These are phyloP conservation scores for Penicillium odoratum DNA, from an alignment of 495 filamentous ascomycete species.

Conservation along the genomic window DNA sequence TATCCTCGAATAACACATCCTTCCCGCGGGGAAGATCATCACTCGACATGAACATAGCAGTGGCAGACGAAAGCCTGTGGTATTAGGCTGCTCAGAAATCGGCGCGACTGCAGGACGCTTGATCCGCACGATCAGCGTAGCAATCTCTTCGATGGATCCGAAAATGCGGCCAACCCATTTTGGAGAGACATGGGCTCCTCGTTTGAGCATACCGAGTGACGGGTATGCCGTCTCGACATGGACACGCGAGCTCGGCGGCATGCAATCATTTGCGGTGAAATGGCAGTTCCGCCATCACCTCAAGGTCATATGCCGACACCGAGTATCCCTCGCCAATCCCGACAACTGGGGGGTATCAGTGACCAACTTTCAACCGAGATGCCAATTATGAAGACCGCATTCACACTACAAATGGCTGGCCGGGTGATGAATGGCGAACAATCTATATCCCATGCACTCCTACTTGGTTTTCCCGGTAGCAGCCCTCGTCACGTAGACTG, in stretches of 20 bases:
- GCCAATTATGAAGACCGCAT: background rate
- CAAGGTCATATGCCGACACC: background rate
- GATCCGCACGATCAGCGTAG: background rate
- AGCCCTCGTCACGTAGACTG: background rate
- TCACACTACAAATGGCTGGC: background rate
- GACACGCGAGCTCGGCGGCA: background rate
- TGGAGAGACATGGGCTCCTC: background rate
- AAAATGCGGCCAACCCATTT: constrained; percentile 4
- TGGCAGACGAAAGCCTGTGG: background rate
- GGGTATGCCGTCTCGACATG: background rate
- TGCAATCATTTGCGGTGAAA: background rate
- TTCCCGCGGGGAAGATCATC: too few relatives aligned
- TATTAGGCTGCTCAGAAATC: background rate
- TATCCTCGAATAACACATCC: too few relatives aligned
- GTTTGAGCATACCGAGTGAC: background rate
- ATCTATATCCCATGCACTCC: background rate
- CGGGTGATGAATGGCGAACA: constrained; percentile 1
- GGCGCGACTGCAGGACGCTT: constrained; percentile 5
- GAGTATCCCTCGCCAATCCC: background rate
- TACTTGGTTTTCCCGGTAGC: background rate
- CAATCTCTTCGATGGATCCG: background rate
- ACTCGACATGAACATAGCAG: background rate
- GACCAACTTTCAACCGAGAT: background rate
- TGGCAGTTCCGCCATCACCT: background rate
- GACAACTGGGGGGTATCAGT: background rate